phyloP scores from a whole-genome alignment of 805 yeast species.

The Myxozyma sirexii region DNA sequence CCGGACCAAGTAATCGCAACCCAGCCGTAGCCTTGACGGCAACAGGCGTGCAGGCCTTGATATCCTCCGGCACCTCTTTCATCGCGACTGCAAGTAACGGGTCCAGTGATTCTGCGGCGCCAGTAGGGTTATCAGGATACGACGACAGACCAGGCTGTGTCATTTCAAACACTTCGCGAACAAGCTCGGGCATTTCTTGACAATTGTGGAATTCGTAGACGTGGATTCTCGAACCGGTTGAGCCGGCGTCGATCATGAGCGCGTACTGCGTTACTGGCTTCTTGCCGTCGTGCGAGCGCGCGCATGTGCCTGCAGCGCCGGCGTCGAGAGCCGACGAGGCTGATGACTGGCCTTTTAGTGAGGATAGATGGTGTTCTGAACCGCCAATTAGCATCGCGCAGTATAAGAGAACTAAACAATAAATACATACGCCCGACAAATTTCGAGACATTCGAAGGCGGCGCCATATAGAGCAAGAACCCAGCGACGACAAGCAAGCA shows the following conservation, averaged over 20 bases:
- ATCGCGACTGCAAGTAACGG: conserved; percentile 77
- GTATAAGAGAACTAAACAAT: neutral
- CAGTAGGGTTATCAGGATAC: conserved; percentile 73
- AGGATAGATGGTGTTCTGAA: neutral
- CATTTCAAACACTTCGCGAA: conserved; percentile 84
- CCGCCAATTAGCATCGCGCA: neutral
- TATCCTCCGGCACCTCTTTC: conserved; percentile 69
- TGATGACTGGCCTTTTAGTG: neutral
- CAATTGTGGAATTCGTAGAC: conserved; percentile 90
- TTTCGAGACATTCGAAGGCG: conserved; percentile 17
- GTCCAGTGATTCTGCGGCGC: conserved; percentile 90
- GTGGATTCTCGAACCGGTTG: conserved; percentile 95
- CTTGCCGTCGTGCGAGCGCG: conserved; percentile 45
- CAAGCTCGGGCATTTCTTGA: conserved; percentile 75
- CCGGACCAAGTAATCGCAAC: conserved; percentile 78
- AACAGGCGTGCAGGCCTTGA: conserved; percentile 83
- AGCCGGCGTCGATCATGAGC: conserved; percentile 96
- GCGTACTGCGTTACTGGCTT: conserved; percentile 63
- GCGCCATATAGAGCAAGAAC: conserved; percentile 14
- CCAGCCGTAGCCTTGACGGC: conserved; percentile 99
- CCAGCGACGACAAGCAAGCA: conserved; percentile 9
- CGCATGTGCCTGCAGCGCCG: conserved; percentile 36
- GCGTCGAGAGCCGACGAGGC: neutral
- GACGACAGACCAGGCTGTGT: conserved; percentile 89
- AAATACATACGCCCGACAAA: conserved; percentile 20